A percentile compares a stretch with the other conserved stretches of the same genome.
Evolutionary conservation across 257 asterid species (phyloP).

Genomic region (Gynochthodes officinalis): DNA sequence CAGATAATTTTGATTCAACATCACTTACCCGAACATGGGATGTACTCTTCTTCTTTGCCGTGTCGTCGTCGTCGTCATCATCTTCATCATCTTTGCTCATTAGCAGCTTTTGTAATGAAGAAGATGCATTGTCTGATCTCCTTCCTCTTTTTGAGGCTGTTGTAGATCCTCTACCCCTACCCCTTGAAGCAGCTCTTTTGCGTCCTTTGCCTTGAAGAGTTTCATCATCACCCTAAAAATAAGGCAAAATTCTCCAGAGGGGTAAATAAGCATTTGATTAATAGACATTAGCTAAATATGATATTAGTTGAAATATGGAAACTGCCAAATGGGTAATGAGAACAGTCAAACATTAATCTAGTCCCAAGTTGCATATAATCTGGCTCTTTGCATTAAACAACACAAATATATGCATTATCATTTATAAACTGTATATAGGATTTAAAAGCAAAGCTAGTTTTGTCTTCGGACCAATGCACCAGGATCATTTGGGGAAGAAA

Average conservation of each 20-base stretch:
- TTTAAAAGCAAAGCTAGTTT: background rate
- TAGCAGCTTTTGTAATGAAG: conserved; percentile 72
- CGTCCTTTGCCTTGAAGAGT: conserved; percentile 56
- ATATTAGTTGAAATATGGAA: background rate
- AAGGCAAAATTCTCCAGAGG: background rate
- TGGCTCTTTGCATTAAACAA: too few relatives aligned
- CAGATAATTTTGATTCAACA: conserved; percentile 6
- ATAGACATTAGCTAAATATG: background rate
- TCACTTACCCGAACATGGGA: conserved; percentile 80
- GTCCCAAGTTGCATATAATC: too few relatives aligned
- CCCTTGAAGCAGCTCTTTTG: conserved; percentile 88
- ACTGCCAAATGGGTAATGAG: background rate
- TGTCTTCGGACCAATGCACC: background rate
- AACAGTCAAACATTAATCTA: background rate
- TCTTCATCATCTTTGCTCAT: conserved; percentile 63
- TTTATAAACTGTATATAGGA: too few relatives aligned
- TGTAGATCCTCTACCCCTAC: conserved; percentile 73
- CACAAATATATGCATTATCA: too few relatives aligned
- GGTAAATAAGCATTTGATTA: background rate
- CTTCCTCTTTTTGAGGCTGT: conserved; percentile 79
- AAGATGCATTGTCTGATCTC: conserved; percentile 60
- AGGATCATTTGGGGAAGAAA: too few relatives aligned
- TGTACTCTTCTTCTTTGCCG: conserved; percentile 44
- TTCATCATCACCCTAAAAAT: conserved; percentile 55
- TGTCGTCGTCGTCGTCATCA: conserved; percentile 64